A percentile compares a stretch with the other conserved stretches of the same genome.
These are phyloP conservation scores for Termitomyces sp. DNA, from an alignment of 768 basidiomycete species.

Conservation along the genomic window DNA sequence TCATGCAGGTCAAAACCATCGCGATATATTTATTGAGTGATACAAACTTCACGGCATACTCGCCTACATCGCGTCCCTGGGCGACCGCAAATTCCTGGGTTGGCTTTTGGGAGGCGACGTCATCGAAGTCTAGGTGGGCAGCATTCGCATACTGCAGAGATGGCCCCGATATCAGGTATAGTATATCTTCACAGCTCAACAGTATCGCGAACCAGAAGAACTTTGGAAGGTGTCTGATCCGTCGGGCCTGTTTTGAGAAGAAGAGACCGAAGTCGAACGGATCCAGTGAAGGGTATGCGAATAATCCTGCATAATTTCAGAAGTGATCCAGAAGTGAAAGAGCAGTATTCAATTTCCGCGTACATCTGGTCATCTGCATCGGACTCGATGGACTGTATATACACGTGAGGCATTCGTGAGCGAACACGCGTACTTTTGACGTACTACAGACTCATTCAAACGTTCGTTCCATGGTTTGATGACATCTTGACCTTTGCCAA, in stretches of 20 bases:
- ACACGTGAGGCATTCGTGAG: constrained; percentile 1
- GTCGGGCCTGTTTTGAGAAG: constrained; percentile 81
- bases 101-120: constrained; percentile 54
- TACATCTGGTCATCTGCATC: constrained; percentile 92
- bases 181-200: not conserved
- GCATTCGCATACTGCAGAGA: constrained; percentile 64
- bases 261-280: constrained; percentile 78
- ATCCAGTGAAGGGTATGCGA: constrained; percentile 82
- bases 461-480: constrained; percentile 89
- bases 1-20: not conserved
- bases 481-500: constrained; percentile 44
- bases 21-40: not conserved
- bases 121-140: constrained; percentile 77
- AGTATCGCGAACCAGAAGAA: constrained; percentile 52
- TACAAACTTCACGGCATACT: constrained; percentile 77
- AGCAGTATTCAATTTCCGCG: constrained; percentile 11
- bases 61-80: constrained; percentile 71
- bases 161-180: not conserved
- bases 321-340: not conserved
- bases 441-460: constrained; percentile 63
- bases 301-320: constrained; percentile 50
- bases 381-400: constrained; percentile 68
- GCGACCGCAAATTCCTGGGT: constrained; percentile 72
- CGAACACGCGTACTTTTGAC: constrained; percentile 13
- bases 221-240: constrained; percentile 69